These are phyloP conservation scores for Fusarium pseudoanthophilum DNA, from an alignment of 2,329 filamentous ascomycete species.

Conservation along the genomic window DNA sequence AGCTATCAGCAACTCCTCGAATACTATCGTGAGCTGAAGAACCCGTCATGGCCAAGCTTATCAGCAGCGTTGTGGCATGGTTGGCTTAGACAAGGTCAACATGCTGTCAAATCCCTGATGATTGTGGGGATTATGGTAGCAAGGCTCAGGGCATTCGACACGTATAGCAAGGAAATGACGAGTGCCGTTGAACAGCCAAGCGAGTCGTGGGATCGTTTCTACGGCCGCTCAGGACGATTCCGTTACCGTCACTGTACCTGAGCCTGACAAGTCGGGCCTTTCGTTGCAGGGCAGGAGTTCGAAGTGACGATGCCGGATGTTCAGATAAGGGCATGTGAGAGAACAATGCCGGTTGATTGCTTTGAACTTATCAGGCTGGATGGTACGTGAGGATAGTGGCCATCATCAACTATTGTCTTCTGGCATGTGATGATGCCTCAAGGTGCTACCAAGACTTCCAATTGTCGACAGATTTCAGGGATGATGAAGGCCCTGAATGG, in stretches of 20 bases:
- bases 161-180: constrained; percentile 2
- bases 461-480: neutral
- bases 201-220: neutral
- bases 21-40: neutral
- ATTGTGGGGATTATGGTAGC: constrained; percentile 8
- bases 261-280: neutral
- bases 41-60: constrained; percentile 1
- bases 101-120: constrained; percentile 6
- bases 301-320: neutral
- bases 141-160: neutral
- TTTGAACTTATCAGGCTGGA: neutral
- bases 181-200: neutral
- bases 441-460: neutral
- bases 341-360: constrained; percentile 1
- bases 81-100: constrained; percentile 4
- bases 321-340: constrained; percentile 19
- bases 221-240: neutral
- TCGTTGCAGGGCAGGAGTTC: neutral
- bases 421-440: constrained; percentile 28
- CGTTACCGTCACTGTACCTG: neutral
- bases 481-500: neutral
- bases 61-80: constrained; percentile 8
- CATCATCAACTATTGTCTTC: neutral
- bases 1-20: neutral
- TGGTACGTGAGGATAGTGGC: neutral